phyloP scores from a whole-genome alignment of 306 rosid species.

The Nissolia schottii region DNA sequence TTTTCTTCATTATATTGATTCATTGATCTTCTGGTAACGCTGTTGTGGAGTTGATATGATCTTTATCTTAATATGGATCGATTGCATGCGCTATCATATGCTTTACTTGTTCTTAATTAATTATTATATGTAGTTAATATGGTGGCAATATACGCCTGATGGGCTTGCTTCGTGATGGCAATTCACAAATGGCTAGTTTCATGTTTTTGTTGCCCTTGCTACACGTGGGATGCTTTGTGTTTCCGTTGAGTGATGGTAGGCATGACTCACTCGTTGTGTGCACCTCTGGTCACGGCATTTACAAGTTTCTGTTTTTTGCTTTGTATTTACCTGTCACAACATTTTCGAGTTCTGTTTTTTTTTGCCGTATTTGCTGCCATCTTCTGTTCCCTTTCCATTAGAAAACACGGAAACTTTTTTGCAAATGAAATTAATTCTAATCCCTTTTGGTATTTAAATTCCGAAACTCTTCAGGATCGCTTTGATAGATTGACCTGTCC shows the following conservation, averaged over 20 bases:
- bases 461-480: conserved; percentile 21
- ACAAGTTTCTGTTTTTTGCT: not conserved
- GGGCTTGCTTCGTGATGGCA: not conserved
- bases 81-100: not conserved
- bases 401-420: conserved; percentile 1
- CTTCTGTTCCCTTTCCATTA: not conserved
- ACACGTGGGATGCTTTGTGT: not conserved
- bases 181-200: not conserved
- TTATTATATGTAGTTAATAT: not conserved
- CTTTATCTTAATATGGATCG: not conserved
- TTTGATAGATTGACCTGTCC: conserved; percentile 16
- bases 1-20: conserved; percentile 19
- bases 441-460: not conserved
- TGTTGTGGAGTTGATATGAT: not conserved
- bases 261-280: not conserved
- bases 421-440: conserved; percentile 8
- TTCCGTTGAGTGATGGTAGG: not conserved
- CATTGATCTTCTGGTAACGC: conserved; percentile 2
- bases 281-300: not conserved
- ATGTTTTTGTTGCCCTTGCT: not conserved
- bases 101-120: not conserved
- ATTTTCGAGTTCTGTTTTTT: not conserved
- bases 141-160: not conserved
- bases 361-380: not conserved
- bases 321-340: not conserved